Conservation (phyloP, 257 asterid genomes). For the Solanum piurae region DNA sequence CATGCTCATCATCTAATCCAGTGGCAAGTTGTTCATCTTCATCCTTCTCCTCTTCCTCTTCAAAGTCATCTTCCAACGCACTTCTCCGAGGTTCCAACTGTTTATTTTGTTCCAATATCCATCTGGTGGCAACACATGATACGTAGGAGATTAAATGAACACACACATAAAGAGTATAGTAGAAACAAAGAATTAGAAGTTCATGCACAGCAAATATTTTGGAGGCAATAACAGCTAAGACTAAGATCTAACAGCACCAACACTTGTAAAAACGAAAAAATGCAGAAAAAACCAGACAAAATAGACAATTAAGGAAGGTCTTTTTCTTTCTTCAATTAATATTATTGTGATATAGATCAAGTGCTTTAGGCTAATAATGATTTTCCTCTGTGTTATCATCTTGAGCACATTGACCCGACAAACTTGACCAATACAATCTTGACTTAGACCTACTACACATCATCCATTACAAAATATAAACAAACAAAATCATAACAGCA, state of each 20-base stretch:
- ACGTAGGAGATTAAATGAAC: neutral
- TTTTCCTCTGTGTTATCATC: neutral
- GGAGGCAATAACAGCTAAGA: neutral
- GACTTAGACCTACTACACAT: neutral
- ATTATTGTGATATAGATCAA: neutral
- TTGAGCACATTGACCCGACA: neutral
- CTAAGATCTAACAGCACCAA: neutral
- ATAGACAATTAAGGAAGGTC: neutral
- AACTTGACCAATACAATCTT: neutral
- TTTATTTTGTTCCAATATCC: constrained; percentile 67
- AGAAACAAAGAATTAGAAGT: neutral
- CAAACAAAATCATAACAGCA: neutral
- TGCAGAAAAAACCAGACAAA: neutral
- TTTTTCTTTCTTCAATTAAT: neutral
- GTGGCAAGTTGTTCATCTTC: constrained; percentile 65
- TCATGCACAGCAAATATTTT: neutral
- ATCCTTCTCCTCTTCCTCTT: constrained; percentile 95
- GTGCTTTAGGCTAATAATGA: neutral
- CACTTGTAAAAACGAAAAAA: neutral
- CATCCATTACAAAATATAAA: neutral
- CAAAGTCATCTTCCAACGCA: constrained; percentile 98
- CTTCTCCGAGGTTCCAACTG: constrained; percentile 83
- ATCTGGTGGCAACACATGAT: constrained; percentile 29
- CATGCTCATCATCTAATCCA: constrained; percentile 48
- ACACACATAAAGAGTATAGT: neutral